Evolutionary conservation across 352 stramenopile species (phyloP).

Genomic region (Phytophthora colocasiae): DNA sequence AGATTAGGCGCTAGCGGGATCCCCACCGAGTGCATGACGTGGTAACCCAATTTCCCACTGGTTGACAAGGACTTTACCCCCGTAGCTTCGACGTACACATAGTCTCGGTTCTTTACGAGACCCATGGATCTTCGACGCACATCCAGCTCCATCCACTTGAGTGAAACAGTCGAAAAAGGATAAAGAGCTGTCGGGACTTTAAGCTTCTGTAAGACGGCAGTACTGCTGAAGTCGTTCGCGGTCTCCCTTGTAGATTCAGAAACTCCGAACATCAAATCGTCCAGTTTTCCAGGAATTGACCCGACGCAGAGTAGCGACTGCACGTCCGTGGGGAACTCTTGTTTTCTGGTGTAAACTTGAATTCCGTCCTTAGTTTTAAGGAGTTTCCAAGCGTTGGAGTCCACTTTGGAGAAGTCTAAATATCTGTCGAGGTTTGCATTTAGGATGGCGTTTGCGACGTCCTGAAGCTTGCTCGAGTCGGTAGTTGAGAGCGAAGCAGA

Average conservation of each 20-base stretch:
- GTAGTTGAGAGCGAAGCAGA: conserved; percentile 22
- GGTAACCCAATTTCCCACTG: conserved; percentile 50
- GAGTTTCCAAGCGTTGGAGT: conserved; percentile 30
- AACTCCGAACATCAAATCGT: conserved; percentile 44
- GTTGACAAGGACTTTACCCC: conserved; percentile 36
- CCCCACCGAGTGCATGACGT: conserved; percentile 62
- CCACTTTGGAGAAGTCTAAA: conserved; percentile 28
- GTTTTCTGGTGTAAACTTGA: conserved; percentile 25
- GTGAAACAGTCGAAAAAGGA: conserved; percentile 37
- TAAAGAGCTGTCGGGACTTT: conserved; percentile 42
- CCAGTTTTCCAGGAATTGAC: conserved; percentile 29
- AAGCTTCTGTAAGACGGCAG: conserved; percentile 41
- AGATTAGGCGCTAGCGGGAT: conserved; percentile 40
- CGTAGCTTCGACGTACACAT: conserved; percentile 54
- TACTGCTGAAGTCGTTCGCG: conserved; percentile 36
- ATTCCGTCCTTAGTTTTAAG: conserved; percentile 25
- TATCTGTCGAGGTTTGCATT: conserved; percentile 44
- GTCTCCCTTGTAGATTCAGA: conserved; percentile 17
- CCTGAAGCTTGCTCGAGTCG: conserved; percentile 27
- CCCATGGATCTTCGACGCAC: conserved; percentile 41
- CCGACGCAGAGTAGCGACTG: conserved; percentile 33
- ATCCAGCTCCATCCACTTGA: conserved; percentile 47
- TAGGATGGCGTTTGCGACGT: conserved; percentile 34
- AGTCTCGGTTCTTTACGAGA: conserved; percentile 50
- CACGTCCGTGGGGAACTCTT: conserved; percentile 7